Evolutionary conservation across 108 stramenopile species (phyloP), one percentile per base, ranked within the genome.

Genomic region (Skeletonema menzelii): DNA sequence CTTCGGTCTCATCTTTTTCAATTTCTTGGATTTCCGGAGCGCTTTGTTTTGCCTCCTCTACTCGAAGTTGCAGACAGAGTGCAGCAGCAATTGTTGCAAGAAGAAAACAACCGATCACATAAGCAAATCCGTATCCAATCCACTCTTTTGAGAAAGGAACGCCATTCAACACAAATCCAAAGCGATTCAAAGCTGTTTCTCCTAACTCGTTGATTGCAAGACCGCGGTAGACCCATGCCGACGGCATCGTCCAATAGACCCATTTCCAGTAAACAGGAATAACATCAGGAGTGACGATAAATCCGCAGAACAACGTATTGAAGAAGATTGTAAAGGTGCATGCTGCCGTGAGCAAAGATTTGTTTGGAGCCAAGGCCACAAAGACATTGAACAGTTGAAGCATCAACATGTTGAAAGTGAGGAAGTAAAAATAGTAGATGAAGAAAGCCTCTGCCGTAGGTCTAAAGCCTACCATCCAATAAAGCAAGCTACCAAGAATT

Each of bases 111-210:
- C 47, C 32, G 12, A 80, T 20, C 64, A 92, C 60, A 64, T 85
- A 92, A 19, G 66, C 70, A 49, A 85, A 89, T 7, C 80, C 77
- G 49, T 78, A 92, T 37, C 59, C 75, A 27, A 92, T 82, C 91
- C 91, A 92, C 28, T 77, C 74, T 47, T 59, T 71, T 11, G 60
- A 53, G 59, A 85, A 89, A 1, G 65, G 63, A 42, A 69, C 42
- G 19, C 79, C 74, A n/a, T 57, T 19, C 12, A 30, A 22, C 20
- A 81, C 58, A 42, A 89, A 88, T 1, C 91, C 91, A 44, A 67
- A 38, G 34, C 63, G 68, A 20, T 31, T 65, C 8, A 92, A 69
- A 31, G 85, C 76, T 15, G 35, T 14, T 44, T 89, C 83, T 31
- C 67, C 73, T 37, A 46, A 69, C 59, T 75, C 62, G 24, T 80